A percentile compares a stretch with the other conserved stretches of the same genome.
These are phyloP conservation scores for Fusarium brachygibbosum DNA, from an alignment of 2,329 filamentous ascomycete species.

Conservation along the genomic window DNA sequence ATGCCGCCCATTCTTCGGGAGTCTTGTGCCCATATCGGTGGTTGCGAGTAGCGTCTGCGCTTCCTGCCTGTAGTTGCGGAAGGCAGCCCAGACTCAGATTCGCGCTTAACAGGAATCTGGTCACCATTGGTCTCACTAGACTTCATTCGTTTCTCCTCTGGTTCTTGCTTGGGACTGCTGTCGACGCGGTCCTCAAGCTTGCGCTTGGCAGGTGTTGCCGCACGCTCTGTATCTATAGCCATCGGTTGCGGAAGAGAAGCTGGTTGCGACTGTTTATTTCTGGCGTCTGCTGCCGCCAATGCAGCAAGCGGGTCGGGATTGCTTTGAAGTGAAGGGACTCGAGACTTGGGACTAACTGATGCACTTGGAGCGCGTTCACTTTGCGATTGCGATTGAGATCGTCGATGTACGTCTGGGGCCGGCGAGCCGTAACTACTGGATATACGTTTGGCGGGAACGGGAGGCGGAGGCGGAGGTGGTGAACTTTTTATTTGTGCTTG, in stretches of 20 bases:
- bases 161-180: conserved; percentile 66
- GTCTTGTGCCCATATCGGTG: conserved; percentile 65
- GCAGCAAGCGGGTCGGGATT: conserved; percentile 54
- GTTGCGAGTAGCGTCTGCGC: conserved; percentile 54
- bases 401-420: conserved; percentile 59
- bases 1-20: conserved; percentile 53
- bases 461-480: conserved; percentile 54
- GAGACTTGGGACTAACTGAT: conserved; percentile 84
- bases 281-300: conserved; percentile 51
- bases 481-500: conserved; percentile 52
- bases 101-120: conserved; percentile 30
- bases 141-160: conserved; percentile 62
- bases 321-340: conserved; percentile 66
- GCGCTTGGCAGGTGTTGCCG: conserved; percentile 57
- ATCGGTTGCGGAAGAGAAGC: conserved; percentile 47
- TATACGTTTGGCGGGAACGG: conserved; percentile 57
- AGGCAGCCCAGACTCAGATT: conserved; percentile 52
- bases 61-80: conserved; percentile 56
- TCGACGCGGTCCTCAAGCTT: conserved; percentile 56
- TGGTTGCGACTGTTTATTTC: conserved; percentile 34
- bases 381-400: conserved; percentile 67
- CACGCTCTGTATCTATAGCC: conserved; percentile 50
- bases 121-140: conserved; percentile 65
- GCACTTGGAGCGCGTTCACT: conserved; percentile 77
- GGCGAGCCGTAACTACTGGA: conserved; percentile 61